These are phyloP conservation scores for Tricholoma furcatifolium DNA, from an alignment of 768 basidiomycete species.

Conservation along the genomic window DNA sequence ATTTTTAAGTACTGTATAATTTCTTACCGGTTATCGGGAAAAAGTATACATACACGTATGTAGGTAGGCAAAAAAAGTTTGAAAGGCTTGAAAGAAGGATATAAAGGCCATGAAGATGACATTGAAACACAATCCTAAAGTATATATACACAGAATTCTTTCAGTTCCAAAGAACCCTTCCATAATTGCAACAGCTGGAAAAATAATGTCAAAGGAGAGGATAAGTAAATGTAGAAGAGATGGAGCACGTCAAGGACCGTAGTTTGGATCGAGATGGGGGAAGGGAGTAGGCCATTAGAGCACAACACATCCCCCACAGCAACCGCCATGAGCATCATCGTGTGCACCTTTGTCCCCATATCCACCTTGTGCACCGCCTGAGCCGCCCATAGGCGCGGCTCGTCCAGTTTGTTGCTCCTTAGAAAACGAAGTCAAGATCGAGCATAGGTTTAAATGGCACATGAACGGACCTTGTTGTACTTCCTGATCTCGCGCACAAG, in stretches of 20 bases:
- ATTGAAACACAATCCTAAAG: slow-evolving; percentile 8
- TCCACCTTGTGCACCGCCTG: slow-evolving; percentile 41
- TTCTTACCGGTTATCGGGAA: too few relatives aligned
- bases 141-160: slow-evolving; percentile 19
- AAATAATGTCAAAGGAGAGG: slow-evolving; percentile 2
- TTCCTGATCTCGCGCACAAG: slow-evolving; percentile 92
- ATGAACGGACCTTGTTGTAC: slow-evolving; percentile 77
- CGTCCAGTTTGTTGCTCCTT: slow-evolving; percentile 81
- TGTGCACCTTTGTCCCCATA: slow-evolving; percentile 48
- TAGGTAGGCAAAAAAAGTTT: too few relatives aligned
- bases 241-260: slow-evolving; percentile 20
- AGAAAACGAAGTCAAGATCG: slow-evolving; percentile 9
- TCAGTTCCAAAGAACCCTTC: slow-evolving; percentile 16
- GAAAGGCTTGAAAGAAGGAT: neutral
- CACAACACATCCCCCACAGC: slow-evolving; percentile 72
- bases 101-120: slow-evolving; percentile 6
- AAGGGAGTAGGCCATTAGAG: slow-evolving; percentile 30
- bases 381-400: slow-evolving; percentile 50
- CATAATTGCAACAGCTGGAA: slow-evolving; percentile 16
- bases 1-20: too few relatives aligned
- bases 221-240: slow-evolving; percentile 19
- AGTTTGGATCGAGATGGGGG: slow-evolving; percentile 3
- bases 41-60: too few relatives aligned
- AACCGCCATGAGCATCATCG: slow-evolving; percentile 56
- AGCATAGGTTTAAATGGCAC: neutral